phyloP scores from a whole-genome alignment of 352 stramenopile species.

The Globisporangium polare region DNA sequence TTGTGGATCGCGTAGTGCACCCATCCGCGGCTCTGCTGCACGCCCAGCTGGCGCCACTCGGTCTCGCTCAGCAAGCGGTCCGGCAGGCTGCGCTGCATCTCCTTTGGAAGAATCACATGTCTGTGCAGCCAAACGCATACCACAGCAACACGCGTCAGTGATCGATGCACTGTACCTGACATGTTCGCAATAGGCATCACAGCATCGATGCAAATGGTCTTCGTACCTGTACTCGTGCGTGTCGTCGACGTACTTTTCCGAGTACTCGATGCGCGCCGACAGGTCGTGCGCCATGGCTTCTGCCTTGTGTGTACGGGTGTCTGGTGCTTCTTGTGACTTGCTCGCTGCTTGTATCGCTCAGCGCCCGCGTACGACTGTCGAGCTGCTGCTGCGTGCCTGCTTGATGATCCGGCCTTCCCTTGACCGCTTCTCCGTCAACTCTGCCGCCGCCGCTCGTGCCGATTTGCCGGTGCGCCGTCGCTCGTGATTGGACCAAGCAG shows the following conservation, averaged over 20 bases:
- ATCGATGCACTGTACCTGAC: neutral
- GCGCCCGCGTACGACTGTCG: neutral
- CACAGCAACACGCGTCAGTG: neutral
- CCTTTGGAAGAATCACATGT: constrained; percentile 97
- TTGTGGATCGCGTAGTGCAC: constrained; percentile 99
- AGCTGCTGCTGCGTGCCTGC: no score
- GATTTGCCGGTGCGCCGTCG: no score
- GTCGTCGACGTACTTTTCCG: constrained; percentile 94
- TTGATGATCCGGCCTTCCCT: no score
- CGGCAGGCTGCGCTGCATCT: constrained; percentile 95
- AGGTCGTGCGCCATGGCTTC: constrained; percentile 75
- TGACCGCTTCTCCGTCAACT: no score
- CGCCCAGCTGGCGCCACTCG: constrained; percentile 96
- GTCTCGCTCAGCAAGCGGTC: constrained; percentile 95
- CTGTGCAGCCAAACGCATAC: constrained; percentile 23
- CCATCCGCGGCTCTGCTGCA: constrained; percentile 98
- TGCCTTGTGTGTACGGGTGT: neutral
- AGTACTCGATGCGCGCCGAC: constrained; percentile 93
- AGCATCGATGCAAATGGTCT: neutral
- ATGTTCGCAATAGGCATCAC: neutral
- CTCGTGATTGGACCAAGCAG: no score
- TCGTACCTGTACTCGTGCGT: constrained; percentile 90
- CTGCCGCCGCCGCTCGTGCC: no score
- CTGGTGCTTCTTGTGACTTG: no score
- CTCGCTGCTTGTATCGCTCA: no score